A percentile compares a stretch with the other conserved stretches of the same genome.
phyloP scores from a whole-genome alignment of 169 alveolate genomes.

The Condylostoma magnum region DNA sequence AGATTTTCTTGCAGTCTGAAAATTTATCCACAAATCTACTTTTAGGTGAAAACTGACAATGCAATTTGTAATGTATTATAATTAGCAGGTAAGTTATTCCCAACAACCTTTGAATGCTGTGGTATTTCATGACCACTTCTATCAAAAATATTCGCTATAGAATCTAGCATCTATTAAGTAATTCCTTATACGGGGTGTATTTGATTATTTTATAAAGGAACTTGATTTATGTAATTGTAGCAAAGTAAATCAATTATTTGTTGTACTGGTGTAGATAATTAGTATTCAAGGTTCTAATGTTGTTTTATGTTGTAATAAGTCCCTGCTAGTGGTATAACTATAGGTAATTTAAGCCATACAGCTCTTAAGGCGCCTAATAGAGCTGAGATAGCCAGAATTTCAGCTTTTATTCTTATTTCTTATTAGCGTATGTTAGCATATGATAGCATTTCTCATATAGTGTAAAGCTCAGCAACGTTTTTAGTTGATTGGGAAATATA shows the following conservation, averaged over 20 bases:
- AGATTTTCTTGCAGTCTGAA: background rate
- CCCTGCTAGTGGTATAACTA: background rate
- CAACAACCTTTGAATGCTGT: background rate
- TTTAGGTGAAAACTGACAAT: slow-evolving; percentile 1
- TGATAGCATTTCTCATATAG: too few relatives aligned
- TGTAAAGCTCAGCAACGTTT: too few relatives aligned
- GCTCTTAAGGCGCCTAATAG: background rate
- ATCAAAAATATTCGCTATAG: background rate
- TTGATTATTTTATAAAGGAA: too few relatives aligned
- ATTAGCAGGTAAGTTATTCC: slow-evolving; percentile 2
- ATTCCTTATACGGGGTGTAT: too few relatives aligned
- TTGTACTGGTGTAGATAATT: background rate
- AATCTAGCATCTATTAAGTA: background rate
- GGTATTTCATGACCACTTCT: background rate
- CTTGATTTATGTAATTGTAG: too few relatives aligned
- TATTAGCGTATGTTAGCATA: too few relatives aligned
- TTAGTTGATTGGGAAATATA: too few relatives aligned
- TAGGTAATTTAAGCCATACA: background rate
- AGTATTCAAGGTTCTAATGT: background rate
- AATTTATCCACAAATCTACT: background rate
- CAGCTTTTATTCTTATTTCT: slow-evolving; percentile 1
- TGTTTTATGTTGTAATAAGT: background rate
- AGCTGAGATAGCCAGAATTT: slow-evolving; percentile 1
- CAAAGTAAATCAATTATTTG: too few relatives aligned
- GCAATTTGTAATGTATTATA: background rate